Percentiles rank a stretch among this genome's conserved stretches.
These are phyloP conservation scores for Gryganskiella cystojenkinii DNA, from an alignment of 192 early-diverging fungal genomes.

Conservation along the genomic window DNA sequence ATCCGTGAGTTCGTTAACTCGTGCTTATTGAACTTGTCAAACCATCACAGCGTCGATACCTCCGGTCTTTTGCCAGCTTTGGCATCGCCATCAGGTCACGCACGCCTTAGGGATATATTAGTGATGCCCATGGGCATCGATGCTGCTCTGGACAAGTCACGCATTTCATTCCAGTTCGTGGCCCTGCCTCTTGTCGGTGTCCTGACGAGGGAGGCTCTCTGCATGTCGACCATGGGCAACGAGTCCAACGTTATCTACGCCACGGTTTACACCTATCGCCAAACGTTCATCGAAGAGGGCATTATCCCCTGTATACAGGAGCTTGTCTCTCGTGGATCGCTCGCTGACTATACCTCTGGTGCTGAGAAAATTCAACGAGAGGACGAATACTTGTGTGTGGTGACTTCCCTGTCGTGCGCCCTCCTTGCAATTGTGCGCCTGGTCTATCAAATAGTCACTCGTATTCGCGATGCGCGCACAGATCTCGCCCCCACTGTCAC, in stretches of 20 bases:
- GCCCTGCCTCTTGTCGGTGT: conserved; percentile 54
- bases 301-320: conserved; percentile 35
- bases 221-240: conserved; percentile 39
- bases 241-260: conserved; percentile 44
- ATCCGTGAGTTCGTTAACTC: conserved; percentile 41
- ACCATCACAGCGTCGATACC: conserved; percentile 35
- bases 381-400: conserved; percentile 11
- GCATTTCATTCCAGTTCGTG: conserved; percentile 52
- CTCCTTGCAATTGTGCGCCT: conserved; percentile 49
- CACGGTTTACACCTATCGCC: conserved; percentile 32
- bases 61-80: conserved; percentile 34
- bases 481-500: conserved; percentile 13
- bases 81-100: conserved; percentile 9
- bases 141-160: conserved; percentile 1
- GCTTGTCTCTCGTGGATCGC: conserved; percentile 26
- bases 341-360: conserved; percentile 13
- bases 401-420: conserved; percentile 21
- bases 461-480: conserved; percentile 32
- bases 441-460: conserved; percentile 44
- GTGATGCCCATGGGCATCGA: conserved; percentile 33
- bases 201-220: conserved; percentile 43
- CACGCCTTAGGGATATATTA: conserved; percentile 35
- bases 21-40: conserved; percentile 41
- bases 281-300: conserved; percentile 28
- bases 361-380: conserved; percentile 1